Base-by-base conservation (phyloP, 192 early-diverging fungal species). In the Phycomyces blakesleeanus region DNA sequence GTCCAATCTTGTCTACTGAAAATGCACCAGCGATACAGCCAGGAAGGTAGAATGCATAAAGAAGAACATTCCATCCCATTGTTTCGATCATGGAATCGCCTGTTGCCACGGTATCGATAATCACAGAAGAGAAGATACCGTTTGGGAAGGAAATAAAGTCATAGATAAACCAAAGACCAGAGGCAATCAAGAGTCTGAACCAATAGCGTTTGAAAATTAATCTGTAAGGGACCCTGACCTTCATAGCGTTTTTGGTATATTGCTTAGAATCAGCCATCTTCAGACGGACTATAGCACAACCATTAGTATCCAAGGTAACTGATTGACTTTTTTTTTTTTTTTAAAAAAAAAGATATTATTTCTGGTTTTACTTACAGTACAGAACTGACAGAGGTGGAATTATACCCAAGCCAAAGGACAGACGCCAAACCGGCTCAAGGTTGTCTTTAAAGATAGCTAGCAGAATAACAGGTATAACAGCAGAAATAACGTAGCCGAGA, bases 11-110 rank as follows among this genome's bases (percentile, higher is more conserved):
- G 47, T 85, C 84, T 2, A 77, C 69, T 11, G 64, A 55, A 37
- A 71, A 68, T 25, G 84, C 82, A 47, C 84, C 82, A 12, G 55
- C 51, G 39, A 85, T 64, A 52, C 69, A 71, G 6, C 84, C 84
- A 26, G 84, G 84, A 4, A 85, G 68, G 55, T 78, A 85, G 63
- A 85, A 83, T 7, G 63, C 59, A 59, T 75, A 73, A 15, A 85
- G 51, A 25, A 85, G 75, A 21, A 85, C 58, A 24, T 76, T 72
- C 82, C 82, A 85, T 44, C 75, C 75, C 2, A 73, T 69, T 25
- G 73, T 81, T 29, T 72, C 40, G 15, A 80, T 74, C 10, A 79
- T 59, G 0, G 72, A 63, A 0, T 71, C 69, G 1, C 64, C 55
- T 12, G 56, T 47, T 2, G 74, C 18, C 0, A 75, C 58, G 15